Percentiles rank a stretch among this genome's conserved stretches.
Evolutionary conservation across 1,284 basidiomycete genomes (phyloP).

Genomic region (Hymenochaete sp.): DNA sequence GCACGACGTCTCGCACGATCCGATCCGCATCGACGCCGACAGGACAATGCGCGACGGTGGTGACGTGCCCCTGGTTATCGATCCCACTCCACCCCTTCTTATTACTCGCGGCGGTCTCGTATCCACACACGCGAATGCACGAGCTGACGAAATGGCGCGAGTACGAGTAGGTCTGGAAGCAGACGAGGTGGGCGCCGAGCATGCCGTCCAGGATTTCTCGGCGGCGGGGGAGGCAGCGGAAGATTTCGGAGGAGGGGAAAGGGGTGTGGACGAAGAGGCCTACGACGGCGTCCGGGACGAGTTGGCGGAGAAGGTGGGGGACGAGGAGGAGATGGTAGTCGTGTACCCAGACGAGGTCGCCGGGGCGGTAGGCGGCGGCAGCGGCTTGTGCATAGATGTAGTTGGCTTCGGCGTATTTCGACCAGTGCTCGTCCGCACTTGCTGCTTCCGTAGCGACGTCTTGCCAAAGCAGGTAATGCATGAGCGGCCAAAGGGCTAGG

Average conservation of each 20-base stretch:
- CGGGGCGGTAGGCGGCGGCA: constrained; percentile 70
- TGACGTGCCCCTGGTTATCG: constrained; percentile 83
- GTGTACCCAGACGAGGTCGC: constrained; percentile 87
- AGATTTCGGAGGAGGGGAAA: constrained; percentile 95
- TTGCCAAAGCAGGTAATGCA: constrained; percentile 98
- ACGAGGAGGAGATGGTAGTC: constrained; percentile 92
- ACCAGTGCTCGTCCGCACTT: constrained; percentile 80
- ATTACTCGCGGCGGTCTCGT: constrained; percentile 58
- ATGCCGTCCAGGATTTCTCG: constrained; percentile 96
- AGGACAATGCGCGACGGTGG: constrained; percentile 84
- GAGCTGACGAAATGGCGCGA: constrained; percentile 91
- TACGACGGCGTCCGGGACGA: constrained; percentile 71
- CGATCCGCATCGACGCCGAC: constrained; percentile 96
- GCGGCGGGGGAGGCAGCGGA: constrained; percentile 84
- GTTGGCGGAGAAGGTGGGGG: constrained; percentile 75
- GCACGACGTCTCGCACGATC: constrained; percentile 74
- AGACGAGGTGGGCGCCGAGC: constrained; percentile 93
- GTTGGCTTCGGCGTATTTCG: constrained; percentile 81
- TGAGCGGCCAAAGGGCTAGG: constrained; percentile 85
- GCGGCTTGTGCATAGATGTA: constrained; percentile 77
- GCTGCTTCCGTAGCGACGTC: constrained; percentile 79
- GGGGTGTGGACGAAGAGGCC: constrained; percentile 97
- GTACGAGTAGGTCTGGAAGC: constrained; percentile 96
- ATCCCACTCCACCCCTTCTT: constrained; percentile 33
- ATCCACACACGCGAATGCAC: constrained; percentile 93